A percentile compares a stretch with the other conserved stretches of the same genome.
These are phyloP conservation scores for Berkeleyomyces rouxiae DNA, from an alignment of 2,329 filamentous ascomycete genomes.

Conservation along the genomic window DNA sequence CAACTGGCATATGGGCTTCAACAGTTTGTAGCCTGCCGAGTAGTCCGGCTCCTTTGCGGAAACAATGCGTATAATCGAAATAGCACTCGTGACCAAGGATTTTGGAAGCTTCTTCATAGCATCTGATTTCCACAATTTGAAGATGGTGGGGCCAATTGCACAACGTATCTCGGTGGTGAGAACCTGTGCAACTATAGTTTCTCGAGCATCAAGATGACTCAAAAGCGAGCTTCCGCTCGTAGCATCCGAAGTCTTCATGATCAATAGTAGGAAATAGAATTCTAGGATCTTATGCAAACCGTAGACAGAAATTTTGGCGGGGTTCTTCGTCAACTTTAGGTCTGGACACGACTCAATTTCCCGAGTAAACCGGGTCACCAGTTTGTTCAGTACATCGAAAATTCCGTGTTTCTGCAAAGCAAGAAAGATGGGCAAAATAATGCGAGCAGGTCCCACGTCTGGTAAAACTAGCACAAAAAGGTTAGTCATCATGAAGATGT, in stretches of 20 bases:
- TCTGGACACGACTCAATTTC: constrained; percentile 24
- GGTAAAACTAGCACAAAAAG: background rate
- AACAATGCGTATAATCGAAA: constrained; percentile 6
- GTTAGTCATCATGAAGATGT: background rate
- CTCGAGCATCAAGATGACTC: background rate
- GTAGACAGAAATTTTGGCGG: constrained; percentile 33
- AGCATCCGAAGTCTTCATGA: constrained; percentile 6
- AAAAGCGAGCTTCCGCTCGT: constrained; percentile 6
- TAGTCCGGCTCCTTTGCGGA: constrained; percentile 2
- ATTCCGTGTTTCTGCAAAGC: constrained; percentile 75
- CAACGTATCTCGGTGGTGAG: constrained; percentile 76
- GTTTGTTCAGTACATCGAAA: constrained; percentile 53
- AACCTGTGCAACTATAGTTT: constrained; percentile 39
- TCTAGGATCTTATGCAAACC: constrained; percentile 70
- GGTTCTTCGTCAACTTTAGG: constrained; percentile 28
- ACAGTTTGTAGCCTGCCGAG: background rate
- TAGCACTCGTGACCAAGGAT: constrained; percentile 4
- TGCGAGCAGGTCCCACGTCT: constrained; percentile 30
- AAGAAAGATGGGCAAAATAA: constrained; percentile 61
- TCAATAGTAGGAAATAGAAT: constrained; percentile 38
- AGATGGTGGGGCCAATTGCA: constrained; percentile 59
- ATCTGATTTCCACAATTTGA: constrained; percentile 68
- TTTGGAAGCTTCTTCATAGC: constrained; percentile 62
- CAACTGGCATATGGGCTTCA: background rate
- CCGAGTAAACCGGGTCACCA: constrained; percentile 51